These are phyloP conservation scores for Hysterangium stoloniferum DNA, from an alignment of 768 basidiomycete species.

Conservation along the genomic window DNA sequence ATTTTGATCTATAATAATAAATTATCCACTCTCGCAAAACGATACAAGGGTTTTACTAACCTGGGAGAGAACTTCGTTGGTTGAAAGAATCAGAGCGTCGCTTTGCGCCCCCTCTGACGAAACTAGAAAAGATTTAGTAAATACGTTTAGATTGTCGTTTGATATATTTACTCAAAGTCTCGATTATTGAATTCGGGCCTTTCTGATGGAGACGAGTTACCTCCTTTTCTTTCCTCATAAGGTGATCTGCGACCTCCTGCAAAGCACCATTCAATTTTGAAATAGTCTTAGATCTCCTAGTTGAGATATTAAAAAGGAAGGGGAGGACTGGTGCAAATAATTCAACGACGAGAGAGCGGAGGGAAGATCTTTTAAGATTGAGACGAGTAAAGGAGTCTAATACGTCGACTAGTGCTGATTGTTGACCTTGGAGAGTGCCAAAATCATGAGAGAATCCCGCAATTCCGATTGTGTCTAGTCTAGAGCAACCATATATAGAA, in stretches of 20 bases:
- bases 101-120: no score
- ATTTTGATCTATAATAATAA: no score
- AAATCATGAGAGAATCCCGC: slow-evolving; percentile 56
- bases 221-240: slow-evolving; percentile 29
- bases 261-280: slow-evolving; percentile 45
- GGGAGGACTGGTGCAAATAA: slow-evolving; percentile 57
- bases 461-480: slow-evolving; percentile 47
- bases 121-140: no score
- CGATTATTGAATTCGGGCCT: not conserved
- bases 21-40: no score
- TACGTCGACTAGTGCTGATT: slow-evolving; percentile 37
- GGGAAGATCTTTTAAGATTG: slow-evolving; percentile 32
- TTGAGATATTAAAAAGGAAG: slow-evolving; percentile 43
- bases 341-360: slow-evolving; percentile 52
- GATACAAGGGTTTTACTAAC: no score
- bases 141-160: no score
- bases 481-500: no score
- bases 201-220: not conserved
- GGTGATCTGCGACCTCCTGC: slow-evolving; percentile 36
- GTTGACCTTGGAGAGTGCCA: slow-evolving; percentile 41
- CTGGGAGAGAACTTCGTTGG: no score
- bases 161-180: not conserved
- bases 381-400: slow-evolving; percentile 55
- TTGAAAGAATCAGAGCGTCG: no score
- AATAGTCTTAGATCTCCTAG: slow-evolving; percentile 53